Evolutionary conservation across 139 green algal species (phyloP), one percentile per base, ranked within the genome.

Genomic region (Micractinium conductrix): DNA sequence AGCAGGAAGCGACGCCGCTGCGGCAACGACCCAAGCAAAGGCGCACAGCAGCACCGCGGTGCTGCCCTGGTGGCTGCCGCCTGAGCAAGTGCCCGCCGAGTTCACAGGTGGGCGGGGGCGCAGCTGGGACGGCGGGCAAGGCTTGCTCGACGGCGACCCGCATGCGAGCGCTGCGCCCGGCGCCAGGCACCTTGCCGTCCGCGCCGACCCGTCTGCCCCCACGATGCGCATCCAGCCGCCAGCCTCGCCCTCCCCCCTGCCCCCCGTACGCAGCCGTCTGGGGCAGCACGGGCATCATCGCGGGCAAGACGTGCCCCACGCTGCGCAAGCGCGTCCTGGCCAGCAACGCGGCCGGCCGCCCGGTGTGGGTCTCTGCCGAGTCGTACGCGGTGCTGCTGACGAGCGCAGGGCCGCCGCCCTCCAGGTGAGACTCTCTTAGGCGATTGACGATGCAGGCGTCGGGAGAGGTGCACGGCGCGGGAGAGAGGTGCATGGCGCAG

Each of bases 281-380:
- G 5, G 75, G 75, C 35, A 37, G 17, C 16, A 72, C 35, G 8
- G 74, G 75, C 53, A 40, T 55, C 6, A 6, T 70, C 3, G 45
- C 62, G 17, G 75, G 75, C 75, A 81, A 81, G 75, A 81, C 75
- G 17, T 55, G 53, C 37, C 53, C 53, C 21, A 10, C 53, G 6
- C 24, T 28, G n/a, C 60, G 75, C 22, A 81, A 81, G 53, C 75
- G 75, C 0, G 53, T 70, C 37, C 26, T 71, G 33, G 53, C 53
- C 2, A 33, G 42, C n/a, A 71, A 2, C 22, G 37, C 24, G 17
- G 28, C 75, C 2, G 75, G 75, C 4, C 75, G 53, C 37, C 37
- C 53, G 22, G 75, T 81, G 24, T 81, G 75, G 75, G 75, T 58
- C 24, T 70, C 75, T 33, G 35, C 55, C n/a, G 75, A 81, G 75